Evolutionary conservation across 768 basidiomycete genomes (phyloP).

Genomic region (Amanita pseudoporphyria): DNA sequence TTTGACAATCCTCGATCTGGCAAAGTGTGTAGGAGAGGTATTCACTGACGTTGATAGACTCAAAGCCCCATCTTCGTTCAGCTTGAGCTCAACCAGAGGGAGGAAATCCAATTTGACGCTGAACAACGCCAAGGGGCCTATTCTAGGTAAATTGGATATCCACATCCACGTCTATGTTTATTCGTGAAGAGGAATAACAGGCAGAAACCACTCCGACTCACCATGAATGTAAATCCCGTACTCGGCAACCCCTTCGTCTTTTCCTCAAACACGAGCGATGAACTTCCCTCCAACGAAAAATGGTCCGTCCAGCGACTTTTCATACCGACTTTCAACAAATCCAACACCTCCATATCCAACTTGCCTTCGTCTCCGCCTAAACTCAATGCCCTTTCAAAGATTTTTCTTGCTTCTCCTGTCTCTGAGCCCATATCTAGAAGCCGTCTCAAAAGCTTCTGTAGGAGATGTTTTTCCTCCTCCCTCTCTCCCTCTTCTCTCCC

Average conservation of each 20-base stretch:
- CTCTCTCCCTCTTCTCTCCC: constrained; percentile 14
- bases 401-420: constrained; percentile 48
- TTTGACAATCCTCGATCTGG: constrained; percentile 36
- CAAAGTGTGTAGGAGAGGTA: constrained; percentile 31
- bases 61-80: constrained; percentile 50
- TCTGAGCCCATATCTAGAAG: constrained; percentile 69
- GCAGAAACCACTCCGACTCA: constrained; percentile 18
- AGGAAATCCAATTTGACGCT: constrained; percentile 19
- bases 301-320: constrained; percentile 75
- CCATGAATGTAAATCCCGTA: constrained; percentile 69
- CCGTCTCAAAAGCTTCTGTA: constrained; percentile 56
- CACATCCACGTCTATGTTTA: constrained; percentile 39
- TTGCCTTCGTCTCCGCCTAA: constrained; percentile 30
- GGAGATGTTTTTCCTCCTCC: constrained; percentile 49
- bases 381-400: constrained; percentile 52
- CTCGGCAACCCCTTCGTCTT: constrained; percentile 43
- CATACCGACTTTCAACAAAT: constrained; percentile 61
- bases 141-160: constrained; percentile 30
- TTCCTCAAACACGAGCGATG: constrained; percentile 40
- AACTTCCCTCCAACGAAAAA: constrained; percentile 53
- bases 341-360: constrained; percentile 59
- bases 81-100: constrained; percentile 31
- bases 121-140: constrained; percentile 27
- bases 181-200: neutral
- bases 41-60: constrained; percentile 33